Evolutionary conservation across 208 protist species (phyloP).

Genomic region (Acanthamoeba sp.): DNA sequence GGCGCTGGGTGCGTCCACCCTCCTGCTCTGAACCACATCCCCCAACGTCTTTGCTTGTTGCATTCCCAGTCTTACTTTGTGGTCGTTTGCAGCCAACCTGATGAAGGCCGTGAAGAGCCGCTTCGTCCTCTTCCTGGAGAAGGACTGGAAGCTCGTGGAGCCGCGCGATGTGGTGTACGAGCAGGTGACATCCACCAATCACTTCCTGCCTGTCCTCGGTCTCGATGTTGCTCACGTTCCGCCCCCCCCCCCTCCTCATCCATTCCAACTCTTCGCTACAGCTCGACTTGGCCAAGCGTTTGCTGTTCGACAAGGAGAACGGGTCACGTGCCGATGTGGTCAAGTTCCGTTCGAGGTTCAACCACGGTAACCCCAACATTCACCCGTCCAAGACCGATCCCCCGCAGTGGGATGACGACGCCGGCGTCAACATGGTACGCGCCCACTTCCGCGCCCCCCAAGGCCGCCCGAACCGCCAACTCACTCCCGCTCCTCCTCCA

Average conservation of each 20-base stretch:
- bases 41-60: too few relatives aligned
- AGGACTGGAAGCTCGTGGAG: slow-evolving; percentile 57
- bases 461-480: too few relatives aligned
- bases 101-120: slow-evolving; percentile 47
- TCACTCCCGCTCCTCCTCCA: background rate
- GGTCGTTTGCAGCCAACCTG: background rate
- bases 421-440: slow-evolving; percentile 50
- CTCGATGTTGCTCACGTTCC: background rate
- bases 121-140: slow-evolving; percentile 53
- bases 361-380: slow-evolving; percentile 38
- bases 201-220: background rate
- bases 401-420: slow-evolving; percentile 19
- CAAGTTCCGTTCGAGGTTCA: slow-evolving; percentile 48
- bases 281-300: slow-evolving; percentile 38
- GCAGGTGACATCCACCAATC: background rate
- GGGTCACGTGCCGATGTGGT: slow-evolving; percentile 38
- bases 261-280: background rate
- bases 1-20: background rate
- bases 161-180: background rate
- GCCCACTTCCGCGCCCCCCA: background rate
- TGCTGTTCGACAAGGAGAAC: background rate
- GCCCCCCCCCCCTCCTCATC: too few relatives aligned
- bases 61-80: background rate
- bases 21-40: too few relatives aligned
- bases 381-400: slow-evolving; percentile 14